Conservation (phyloP, 305 asterid genomes). For the Lippia alba region DNA sequence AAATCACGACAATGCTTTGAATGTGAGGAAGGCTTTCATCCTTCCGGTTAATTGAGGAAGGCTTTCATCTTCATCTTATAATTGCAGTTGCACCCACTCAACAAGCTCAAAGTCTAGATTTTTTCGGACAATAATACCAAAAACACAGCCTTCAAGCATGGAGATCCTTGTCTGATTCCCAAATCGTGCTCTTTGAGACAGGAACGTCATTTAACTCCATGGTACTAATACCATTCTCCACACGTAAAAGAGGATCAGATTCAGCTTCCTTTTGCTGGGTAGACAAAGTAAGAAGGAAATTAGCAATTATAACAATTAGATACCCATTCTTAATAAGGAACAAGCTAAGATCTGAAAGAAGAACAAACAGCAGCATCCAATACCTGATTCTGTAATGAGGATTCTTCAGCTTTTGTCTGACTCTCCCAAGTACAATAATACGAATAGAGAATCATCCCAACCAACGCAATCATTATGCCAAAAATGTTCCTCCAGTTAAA, state of each 20-base stretch:
- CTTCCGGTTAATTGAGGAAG: background rate
- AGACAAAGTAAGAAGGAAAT: slow-evolving; percentile 12
- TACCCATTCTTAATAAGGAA: background rate
- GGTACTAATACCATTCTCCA: slow-evolving; percentile 58
- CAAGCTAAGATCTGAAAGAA: slow-evolving; percentile 26
- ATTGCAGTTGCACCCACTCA: slow-evolving; percentile 33
- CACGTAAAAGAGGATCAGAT: slow-evolving; percentile 61
- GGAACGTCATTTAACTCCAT: slow-evolving; percentile 45
- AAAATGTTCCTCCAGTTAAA: slow-evolving; percentile 79
- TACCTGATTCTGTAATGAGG: slow-evolving; percentile 59
- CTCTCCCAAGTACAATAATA: slow-evolving; percentile 67
- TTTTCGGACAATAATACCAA: slow-evolving; percentile 24
- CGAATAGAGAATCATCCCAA: slow-evolving; percentile 76
- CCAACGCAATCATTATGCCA: slow-evolving; percentile 71
- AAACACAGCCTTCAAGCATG: slow-evolving; percentile 39
- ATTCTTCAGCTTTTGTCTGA: slow-evolving; percentile 60
- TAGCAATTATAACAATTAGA: slow-evolving; percentile 20
- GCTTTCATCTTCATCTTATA: slow-evolving; percentile 39
- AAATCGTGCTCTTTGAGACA: slow-evolving; percentile 48
- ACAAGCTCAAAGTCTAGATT: slow-evolving; percentile 27
- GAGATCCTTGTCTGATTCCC: slow-evolving; percentile 60
- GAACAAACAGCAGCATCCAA: slow-evolving; percentile 30
- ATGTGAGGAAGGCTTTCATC: slow-evolving; percentile 39
- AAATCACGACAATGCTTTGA: slow-evolving; percentile 37
- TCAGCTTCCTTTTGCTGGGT: slow-evolving; percentile 66